Evolutionary conservation across 2,329 filamentous ascomycete species (phyloP).

Genomic region (Pseudogymnoascus sp.): DNA sequence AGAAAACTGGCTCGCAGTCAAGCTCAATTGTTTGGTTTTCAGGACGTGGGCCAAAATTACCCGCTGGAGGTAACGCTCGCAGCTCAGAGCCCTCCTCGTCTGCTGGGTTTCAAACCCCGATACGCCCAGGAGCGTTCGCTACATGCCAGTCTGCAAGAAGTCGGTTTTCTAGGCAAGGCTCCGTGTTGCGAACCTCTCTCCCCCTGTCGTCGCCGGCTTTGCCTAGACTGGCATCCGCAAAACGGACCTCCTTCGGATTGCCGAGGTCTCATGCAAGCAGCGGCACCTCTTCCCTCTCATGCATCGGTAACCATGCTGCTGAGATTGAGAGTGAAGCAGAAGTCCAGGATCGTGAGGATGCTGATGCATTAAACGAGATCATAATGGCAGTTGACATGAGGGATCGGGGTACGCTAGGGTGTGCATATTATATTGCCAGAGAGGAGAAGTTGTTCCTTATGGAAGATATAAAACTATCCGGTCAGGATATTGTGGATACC

Average conservation of each 20-base stretch:
- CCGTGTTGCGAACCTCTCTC: constrained; percentile 14
- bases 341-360: constrained; percentile 30
- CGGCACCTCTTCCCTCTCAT: not conserved
- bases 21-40: not conserved
- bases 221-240: constrained; percentile 14
- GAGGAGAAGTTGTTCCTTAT: constrained; percentile 67
- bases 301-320: not conserved
- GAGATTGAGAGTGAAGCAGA: constrained; percentile 25
- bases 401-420: constrained; percentile 65
- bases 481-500: constrained; percentile 59
- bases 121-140: not conserved
- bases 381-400: constrained; percentile 75
- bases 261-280: constrained; percentile 11
- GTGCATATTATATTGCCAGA: constrained; percentile 68
- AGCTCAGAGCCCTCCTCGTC: not conserved
- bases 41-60: not conserved
- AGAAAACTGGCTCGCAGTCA: not conserved
- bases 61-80: not conserved
- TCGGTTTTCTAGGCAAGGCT: constrained; percentile 17
- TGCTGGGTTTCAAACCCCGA: constrained; percentile 1
- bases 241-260: constrained; percentile 17
- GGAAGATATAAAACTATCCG: constrained; percentile 64
- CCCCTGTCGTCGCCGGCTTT: constrained; percentile 17
- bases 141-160: not conserved
- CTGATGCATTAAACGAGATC: constrained; percentile 54